Percentiles rank a stretch among this genome's conserved stretches.
Conservation (phyloP, 176 grass and related monocot species). For the Triticum timopheevii region DNA sequence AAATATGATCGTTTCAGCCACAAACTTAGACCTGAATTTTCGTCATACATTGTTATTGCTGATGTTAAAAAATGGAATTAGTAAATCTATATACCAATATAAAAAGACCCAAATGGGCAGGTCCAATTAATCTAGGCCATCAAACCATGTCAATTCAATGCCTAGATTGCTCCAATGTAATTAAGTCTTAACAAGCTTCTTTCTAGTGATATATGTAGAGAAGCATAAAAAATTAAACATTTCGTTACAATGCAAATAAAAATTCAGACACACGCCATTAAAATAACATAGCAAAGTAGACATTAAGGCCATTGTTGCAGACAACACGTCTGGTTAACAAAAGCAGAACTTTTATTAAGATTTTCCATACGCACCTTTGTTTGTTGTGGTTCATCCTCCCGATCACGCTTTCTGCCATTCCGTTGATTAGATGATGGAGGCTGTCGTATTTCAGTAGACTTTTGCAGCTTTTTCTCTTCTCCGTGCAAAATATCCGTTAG, state of each 20-base stretch:
- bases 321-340: slow-evolving; percentile 8
- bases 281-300: not conserved
- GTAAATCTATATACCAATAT: too few species aligned
- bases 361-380: slow-evolving; percentile 54
- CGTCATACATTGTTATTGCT: not conserved
- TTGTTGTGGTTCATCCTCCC: slow-evolving; percentile 66
- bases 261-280: not conserved
- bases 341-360: not conserved
- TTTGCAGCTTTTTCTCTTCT: slow-evolving; percentile 62
- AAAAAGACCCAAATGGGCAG: too few species aligned
- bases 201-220: not conserved
- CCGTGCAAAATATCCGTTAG: slow-evolving; percentile 73
- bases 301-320: slow-evolving; percentile 3
- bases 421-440: slow-evolving; percentile 45
- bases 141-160: too few species aligned
- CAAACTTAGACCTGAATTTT: not conserved
- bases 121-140: too few species aligned
- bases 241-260: not conserved
- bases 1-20: not conserved
- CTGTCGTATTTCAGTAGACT: slow-evolving; percentile 36
- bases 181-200: slow-evolving; percentile 10
- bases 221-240: slow-evolving; percentile 14
- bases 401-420: slow-evolving; percentile 55
- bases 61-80: not conserved
- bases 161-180: too few species aligned